These are phyloP conservation scores for Russula sp. DNA, from an alignment of 768 basidiomycete species.

Conservation along the genomic window DNA sequence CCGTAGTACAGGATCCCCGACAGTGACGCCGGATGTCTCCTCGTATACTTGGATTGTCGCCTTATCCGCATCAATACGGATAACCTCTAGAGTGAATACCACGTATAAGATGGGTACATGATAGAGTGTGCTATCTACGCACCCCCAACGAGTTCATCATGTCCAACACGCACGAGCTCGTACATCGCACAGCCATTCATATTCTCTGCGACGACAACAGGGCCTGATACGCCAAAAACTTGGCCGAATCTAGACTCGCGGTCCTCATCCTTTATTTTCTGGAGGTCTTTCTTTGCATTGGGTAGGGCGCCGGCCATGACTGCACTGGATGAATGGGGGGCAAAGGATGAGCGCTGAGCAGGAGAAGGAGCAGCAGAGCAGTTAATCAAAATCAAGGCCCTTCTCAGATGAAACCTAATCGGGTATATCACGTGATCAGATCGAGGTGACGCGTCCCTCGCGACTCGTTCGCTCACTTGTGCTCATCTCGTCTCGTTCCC, in stretches of 20 bases:
- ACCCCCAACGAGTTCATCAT: conserved; percentile 98
- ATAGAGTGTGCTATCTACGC: conserved; percentile 23
- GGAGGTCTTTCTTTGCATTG: conserved; percentile 81
- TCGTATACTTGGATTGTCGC: conserved; percentile 99
- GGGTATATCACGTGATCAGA: conserved; percentile 15
- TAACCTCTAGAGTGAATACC: conserved; percentile 72
- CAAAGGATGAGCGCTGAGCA: not conserved
- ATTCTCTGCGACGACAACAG: conserved; percentile 96
- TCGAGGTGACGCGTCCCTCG: conserved; percentile 30
- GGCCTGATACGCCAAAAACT: conserved; percentile 94
- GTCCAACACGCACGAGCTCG: conserved; percentile 95
- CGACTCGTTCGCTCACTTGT: not conserved
- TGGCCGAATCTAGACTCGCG: conserved; percentile 79
- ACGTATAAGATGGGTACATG: not conserved
- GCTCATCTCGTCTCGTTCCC: not conserved
- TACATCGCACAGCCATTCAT: conserved; percentile 97
- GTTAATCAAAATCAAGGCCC: not conserved
- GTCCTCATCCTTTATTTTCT: conserved; percentile 88
- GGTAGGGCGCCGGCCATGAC: conserved; percentile 88
- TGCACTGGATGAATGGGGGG: not conserved
- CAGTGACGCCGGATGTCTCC: conserved; percentile 98
- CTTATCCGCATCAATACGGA: conserved; percentile 96
- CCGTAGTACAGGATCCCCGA: conserved; percentile 94
- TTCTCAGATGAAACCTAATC: conserved; percentile 5
- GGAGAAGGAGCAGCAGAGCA: too few species aligned